Percentiles rank a stretch among this genome's conserved stretches.
phyloP scores from a whole-genome alignment of 768 basidiomycete genomes.

The Megacollybia marginata region DNA sequence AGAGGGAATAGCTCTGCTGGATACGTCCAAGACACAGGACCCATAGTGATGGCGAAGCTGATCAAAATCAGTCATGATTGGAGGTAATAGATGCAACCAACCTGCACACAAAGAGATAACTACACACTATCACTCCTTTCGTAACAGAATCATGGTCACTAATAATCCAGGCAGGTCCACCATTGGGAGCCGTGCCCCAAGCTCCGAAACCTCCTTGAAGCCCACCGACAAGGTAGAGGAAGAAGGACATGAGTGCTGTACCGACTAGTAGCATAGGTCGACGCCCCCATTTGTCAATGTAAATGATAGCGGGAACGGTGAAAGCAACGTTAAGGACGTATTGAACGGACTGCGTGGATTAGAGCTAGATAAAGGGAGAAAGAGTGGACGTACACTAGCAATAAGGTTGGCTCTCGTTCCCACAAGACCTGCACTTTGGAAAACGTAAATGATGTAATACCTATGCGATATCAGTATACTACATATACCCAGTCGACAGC shows the following conservation, averaged over 20 bases:
- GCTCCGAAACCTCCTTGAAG: conserved; percentile 61
- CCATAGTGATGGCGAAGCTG: conserved; percentile 65
- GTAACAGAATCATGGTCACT: conserved; percentile 45
- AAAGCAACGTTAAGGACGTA: conserved; percentile 44
- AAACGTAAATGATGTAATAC: conserved; percentile 66
- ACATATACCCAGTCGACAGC: neutral
- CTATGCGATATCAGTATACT: conserved; percentile 18
- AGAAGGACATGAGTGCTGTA: conserved; percentile 65
- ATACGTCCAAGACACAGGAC: conserved; percentile 72
- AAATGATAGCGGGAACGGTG: conserved; percentile 47
- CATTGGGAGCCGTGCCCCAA: conserved; percentile 43
- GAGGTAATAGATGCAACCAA: conserved; percentile 2
- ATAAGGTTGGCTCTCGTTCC: conserved; percentile 70
- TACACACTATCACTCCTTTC: conserved; percentile 68
- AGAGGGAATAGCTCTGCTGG: conserved; percentile 55
- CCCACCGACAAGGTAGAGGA: conserved; percentile 70
- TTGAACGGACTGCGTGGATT: conserved; percentile 46
- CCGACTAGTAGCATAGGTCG: conserved; percentile 67
- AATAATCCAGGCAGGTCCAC: conserved; percentile 41
- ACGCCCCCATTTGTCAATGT: conserved; percentile 76
- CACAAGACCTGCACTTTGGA: conserved; percentile 71
- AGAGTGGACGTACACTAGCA: conserved; percentile 34
- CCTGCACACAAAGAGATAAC: conserved; percentile 69
- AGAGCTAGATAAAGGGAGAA: too few relatives aligned
- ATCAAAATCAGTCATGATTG: neutral